Percentiles rank a stretch among this genome's conserved stretches.
Evolutionary conservation across 2,329 filamentous ascomycete species (phyloP).

Genomic region (Microsporum ferrugineum): DNA sequence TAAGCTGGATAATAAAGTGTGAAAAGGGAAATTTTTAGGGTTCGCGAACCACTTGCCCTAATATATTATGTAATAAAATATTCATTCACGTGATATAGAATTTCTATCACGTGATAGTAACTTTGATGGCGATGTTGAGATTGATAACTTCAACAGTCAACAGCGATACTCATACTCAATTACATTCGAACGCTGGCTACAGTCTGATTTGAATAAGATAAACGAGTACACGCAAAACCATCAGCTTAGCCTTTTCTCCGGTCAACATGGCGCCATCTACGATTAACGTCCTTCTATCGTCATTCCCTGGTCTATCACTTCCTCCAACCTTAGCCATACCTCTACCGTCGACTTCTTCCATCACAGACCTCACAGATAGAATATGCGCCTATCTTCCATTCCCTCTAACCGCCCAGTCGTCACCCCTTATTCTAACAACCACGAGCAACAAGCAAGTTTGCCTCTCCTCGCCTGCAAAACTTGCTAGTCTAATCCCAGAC

Average conservation of each 20-base stretch:
- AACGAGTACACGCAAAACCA: not conserved
- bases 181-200: not conserved
- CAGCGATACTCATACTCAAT: not conserved
- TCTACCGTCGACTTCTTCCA: constrained; percentile 51
- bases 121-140: not conserved
- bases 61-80: not conserved
- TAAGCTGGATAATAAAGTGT: not conserved
- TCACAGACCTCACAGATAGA: constrained; percentile 54
- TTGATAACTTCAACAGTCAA: not conserved
- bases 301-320: constrained; percentile 69
- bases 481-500: constrained; percentile 51
- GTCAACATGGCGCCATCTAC: constrained; percentile 22
- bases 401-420: constrained; percentile 45
- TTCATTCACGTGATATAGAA: not conserved
- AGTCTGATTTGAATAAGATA: not conserved
- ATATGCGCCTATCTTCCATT: constrained; percentile 47
- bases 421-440: constrained; percentile 65
- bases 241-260: not conserved
- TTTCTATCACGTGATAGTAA: not conserved
- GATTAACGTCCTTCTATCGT: constrained; percentile 74
- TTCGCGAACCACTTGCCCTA: constrained; percentile 14
- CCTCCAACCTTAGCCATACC: constrained; percentile 75
- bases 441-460: constrained; percentile 61
- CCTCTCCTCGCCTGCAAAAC: constrained; percentile 40
- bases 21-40: constrained; percentile 10